Evolutionary conservation across 2,329 filamentous ascomycete species (phyloP), one percentile per base, ranked within the genome.

Genomic region (Monilinia vaccinii-corymbosi): DNA sequence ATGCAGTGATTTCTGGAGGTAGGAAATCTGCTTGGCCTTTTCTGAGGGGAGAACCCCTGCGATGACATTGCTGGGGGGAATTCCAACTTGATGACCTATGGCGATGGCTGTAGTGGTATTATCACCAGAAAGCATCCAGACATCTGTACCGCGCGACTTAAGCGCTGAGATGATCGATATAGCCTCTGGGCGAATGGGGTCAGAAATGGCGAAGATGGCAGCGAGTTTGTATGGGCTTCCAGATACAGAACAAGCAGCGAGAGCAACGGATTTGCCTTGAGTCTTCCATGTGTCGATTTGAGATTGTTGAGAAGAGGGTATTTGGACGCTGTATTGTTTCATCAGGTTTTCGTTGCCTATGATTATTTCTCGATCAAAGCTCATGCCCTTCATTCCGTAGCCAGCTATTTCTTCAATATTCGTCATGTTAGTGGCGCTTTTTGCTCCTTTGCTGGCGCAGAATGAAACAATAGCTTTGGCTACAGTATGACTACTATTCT

Each of bases 41-140:
- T 94, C 82, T 21, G 87, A 85, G 0, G 93, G 92, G 13, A 96
- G 82, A 5, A 96, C 91, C 64, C 90, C 90, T 13, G 92, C 91
- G 63, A 96, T 88, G 65, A 97, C 86, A 70, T 95, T 89, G 58
- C 78, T 75, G 0, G 78, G 69, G 0, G 84, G 80, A 64, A 97
- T 96, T 25, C 89, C 89, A 21, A 96, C 79, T 68, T 83, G 83
- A 2, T 79, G 75, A 1, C 88, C 92, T 3, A 97, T 89, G 0
- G 91, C 90, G 23, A 81, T 78, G 2, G 92, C 92, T 0, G 92
- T 97, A n/a, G 78, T 85, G n/a, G 78, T 76, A 70, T 96, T 96
- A 76, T 97, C 92, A 34, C 92, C 92, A 0, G 91, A 95, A 42
- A 96, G 85, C 90, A 97, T 95, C 84, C 87, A 96, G 4, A 96